Conservation (phyloP, 1,139 yeast genomes). For the Cylindricascospora bacillispora region DNA sequence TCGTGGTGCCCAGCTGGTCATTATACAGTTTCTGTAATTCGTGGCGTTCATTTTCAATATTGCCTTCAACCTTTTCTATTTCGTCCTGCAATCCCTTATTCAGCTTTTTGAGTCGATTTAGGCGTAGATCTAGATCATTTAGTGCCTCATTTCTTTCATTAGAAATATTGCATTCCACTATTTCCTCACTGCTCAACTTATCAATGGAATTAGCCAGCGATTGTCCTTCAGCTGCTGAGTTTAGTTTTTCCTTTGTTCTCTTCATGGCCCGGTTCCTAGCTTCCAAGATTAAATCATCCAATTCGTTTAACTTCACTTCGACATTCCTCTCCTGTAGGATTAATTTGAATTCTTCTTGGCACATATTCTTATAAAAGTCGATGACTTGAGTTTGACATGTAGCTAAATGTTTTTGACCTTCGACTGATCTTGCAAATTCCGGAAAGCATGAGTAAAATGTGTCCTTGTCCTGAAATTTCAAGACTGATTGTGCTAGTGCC, state of each 20-base stretch:
- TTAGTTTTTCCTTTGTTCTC: conserved; percentile 30
- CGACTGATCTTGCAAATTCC: conserved; percentile 34
- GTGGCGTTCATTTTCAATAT: conserved; percentile 13
- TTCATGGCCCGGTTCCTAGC: conserved; percentile 32
- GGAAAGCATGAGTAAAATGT: conserved; percentile 61
- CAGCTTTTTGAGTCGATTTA: conserved; percentile 17
- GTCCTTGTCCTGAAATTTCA: conserved; percentile 47
- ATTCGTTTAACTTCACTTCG: conserved; percentile 41
- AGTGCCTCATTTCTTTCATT: conserved; percentile 22
- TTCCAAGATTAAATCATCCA: conserved; percentile 50
- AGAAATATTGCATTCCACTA: conserved; percentile 26
- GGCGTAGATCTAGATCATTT: conserved; percentile 19
- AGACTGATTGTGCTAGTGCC: conserved; percentile 54
- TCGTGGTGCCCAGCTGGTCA: conserved; percentile 16
- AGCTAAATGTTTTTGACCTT: conserved; percentile 41
- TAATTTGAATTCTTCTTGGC: conserved; percentile 50
- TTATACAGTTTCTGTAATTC: conserved; percentile 16
- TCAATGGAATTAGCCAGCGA: conserved; percentile 14
- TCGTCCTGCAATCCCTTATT: conserved; percentile 21
- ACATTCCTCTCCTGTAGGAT: conserved; percentile 55
- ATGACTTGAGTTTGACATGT: conserved; percentile 50
- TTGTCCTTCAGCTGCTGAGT: conserved; percentile 5
- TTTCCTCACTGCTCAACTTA: conserved; percentile 26
- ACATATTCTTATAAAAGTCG: conserved; percentile 46
- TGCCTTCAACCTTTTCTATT: conserved; percentile 17